Evolutionary conservation across 2,329 filamentous ascomycete genomes (phyloP).

Genomic region (Arthrobotrys entomopaga): DNA sequence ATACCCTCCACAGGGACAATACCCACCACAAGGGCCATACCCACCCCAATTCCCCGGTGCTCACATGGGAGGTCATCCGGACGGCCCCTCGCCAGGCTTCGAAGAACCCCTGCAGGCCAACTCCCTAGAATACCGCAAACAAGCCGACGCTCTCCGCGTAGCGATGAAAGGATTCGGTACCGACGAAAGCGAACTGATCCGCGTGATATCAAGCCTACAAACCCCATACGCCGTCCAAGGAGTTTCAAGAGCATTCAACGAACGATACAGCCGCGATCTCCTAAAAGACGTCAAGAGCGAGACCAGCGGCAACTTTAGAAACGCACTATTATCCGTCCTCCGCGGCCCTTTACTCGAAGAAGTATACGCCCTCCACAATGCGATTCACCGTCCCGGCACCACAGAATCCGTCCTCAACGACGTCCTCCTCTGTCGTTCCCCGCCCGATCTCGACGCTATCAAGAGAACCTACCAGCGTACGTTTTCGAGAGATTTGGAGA

Average conservation of each 20-base stretch:
- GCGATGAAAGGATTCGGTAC: constrained; percentile 97
- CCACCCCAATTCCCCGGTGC: constrained; percentile 60
- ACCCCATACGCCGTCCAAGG: constrained; percentile 80
- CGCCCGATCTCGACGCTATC: constrained; percentile 89
- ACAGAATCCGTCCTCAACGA: constrained; percentile 89
- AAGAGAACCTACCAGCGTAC: constrained; percentile 78
- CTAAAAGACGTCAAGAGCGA: constrained; percentile 81
- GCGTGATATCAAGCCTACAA: constrained; percentile 72
- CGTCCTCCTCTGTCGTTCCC: constrained; percentile 80
- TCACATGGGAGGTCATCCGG: constrained; percentile 60
- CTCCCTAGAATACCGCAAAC: constrained; percentile 70
- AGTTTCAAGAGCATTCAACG: constrained; percentile 74
- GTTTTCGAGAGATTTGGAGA: constrained; percentile 75
- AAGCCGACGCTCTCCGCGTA: constrained; percentile 77
- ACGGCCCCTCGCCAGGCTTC: constrained; percentile 61
- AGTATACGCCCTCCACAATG: constrained; percentile 74
- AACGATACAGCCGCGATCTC: constrained; percentile 74
- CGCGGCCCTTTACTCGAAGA: constrained; percentile 84
- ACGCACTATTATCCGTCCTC: constrained; percentile 77
- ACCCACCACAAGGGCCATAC: constrained; percentile 14
- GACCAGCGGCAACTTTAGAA: constrained; percentile 77
- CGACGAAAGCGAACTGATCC: constrained; percentile 80
- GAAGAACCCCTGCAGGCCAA: constrained; percentile 61
- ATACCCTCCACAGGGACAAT: constrained; percentile 17
- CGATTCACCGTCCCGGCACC: constrained; percentile 82